Evolutionary conservation across 164 flowering plant species (phyloP).

Genomic region (Protea cynaroides): DNA sequence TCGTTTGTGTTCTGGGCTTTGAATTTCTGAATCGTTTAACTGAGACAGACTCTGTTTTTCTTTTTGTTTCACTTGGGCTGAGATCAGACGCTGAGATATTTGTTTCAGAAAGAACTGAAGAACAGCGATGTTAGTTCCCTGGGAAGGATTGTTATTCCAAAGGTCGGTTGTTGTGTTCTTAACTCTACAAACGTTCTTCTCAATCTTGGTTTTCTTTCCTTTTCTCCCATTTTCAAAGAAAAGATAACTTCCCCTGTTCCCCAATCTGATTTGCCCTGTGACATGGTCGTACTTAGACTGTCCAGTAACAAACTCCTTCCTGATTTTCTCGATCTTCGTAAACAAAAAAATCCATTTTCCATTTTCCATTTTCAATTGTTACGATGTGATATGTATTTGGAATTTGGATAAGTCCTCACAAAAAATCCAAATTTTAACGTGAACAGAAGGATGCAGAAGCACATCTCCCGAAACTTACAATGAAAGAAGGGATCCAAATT

Average conservation of each 20-base stretch:
- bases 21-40: no score
- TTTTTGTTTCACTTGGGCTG: background rate
- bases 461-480: slow-evolving; percentile 10
- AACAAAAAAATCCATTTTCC: background rate
- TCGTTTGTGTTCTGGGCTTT: background rate
- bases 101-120: slow-evolving; percentile 12
- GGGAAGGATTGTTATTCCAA: slow-evolving; percentile 20
- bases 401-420: no score
- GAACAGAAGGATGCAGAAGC: slow-evolving; percentile 16
- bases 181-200: no score
- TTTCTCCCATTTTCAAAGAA: no score
- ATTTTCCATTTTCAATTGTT: no score
- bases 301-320: slow-evolving; percentile 4
- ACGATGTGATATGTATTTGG: no score
- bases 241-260: background rate
- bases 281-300: slow-evolving; percentile 1
- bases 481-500: slow-evolving; percentile 14
- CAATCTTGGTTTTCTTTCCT: no score
- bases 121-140: slow-evolving; percentile 13
- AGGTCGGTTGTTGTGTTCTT: background rate
- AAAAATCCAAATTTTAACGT: background rate
- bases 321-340: background rate
- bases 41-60: background rate
- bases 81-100: slow-evolving; percentile 9
- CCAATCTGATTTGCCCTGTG: background rate